Percentiles rank a stretch among this genome's conserved stretches.
phyloP scores from a whole-genome alignment of 1,284 basidiomycete species.

The Schizophyllum commune region DNA sequence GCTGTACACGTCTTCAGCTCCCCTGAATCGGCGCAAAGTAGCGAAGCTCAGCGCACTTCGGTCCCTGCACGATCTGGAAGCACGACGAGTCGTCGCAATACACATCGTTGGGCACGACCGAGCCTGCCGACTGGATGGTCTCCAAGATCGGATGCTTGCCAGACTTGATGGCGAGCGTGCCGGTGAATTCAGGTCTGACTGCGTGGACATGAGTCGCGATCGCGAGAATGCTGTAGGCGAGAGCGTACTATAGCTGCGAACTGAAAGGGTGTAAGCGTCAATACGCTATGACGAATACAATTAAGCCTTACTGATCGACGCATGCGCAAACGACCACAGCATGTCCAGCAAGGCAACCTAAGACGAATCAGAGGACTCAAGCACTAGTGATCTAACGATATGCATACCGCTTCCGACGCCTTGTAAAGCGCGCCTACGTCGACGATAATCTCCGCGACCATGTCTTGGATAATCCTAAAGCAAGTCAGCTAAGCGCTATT shows the following conservation, averaged over 20 bases:
- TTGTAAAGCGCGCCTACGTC: conserved; percentile 76
- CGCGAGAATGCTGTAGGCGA: not conserved
- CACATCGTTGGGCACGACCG: conserved; percentile 79
- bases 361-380: not conserved
- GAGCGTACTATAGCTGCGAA: conserved; percentile 60
- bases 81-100: conserved; percentile 74
- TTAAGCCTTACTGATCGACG: conserved; percentile 56
- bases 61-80: conserved; percentile 86
- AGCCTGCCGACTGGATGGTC: conserved; percentile 57
- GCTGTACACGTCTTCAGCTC: conserved; percentile 29
- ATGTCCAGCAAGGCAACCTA: conserved; percentile 81
- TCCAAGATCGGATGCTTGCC: conserved; percentile 86
- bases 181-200: conserved; percentile 87
- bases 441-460: conserved; percentile 56
- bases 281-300: conserved; percentile 1
- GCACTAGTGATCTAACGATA: not conserved
- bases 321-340: conserved; percentile 79
- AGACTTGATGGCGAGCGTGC: conserved; percentile 77
- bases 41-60: conserved; percentile 51
- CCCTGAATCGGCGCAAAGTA: not conserved
- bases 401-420: conserved; percentile 75
- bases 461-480: conserved; percentile 63
- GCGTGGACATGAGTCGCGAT: not conserved
- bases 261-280: conserved; percentile 26
- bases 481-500: not conserved